phyloP scores from a whole-genome alignment of 2,329 filamentous ascomycete species.

The Chrysosphaeria jannelii region DNA sequence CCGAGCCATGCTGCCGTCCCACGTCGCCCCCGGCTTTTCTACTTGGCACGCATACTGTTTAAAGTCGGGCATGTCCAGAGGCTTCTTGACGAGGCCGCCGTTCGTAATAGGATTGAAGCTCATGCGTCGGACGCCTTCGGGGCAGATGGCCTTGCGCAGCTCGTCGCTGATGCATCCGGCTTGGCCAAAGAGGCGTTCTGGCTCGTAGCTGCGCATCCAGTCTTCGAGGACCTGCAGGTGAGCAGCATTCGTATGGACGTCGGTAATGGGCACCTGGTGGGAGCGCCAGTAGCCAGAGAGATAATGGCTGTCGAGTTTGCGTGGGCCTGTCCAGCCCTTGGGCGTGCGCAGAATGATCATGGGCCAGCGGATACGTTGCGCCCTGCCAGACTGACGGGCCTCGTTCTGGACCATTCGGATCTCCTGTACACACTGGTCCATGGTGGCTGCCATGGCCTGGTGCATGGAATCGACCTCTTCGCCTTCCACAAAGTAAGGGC shows the following conservation, averaged over 20 bases:
- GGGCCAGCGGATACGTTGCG: conserved; percentile 43
- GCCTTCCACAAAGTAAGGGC: conserved; percentile 54
- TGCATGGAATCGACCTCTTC: conserved; percentile 47
- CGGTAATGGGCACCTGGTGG: conserved; percentile 49
- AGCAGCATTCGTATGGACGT: conserved; percentile 30
- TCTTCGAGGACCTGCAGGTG: conserved; percentile 38
- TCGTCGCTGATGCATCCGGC: conserved; percentile 31
- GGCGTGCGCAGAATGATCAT: conserved; percentile 52
- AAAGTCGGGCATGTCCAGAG: conserved; percentile 40
- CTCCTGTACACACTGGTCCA: conserved; percentile 41
- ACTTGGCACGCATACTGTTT: conserved; percentile 32
- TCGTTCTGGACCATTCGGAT: conserved; percentile 40
- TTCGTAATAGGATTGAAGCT: conserved; percentile 51
- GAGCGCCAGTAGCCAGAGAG: conserved; percentile 52
- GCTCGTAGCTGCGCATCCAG: conserved; percentile 53
- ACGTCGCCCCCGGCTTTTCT: conserved; percentile 24
- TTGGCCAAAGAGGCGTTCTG: conserved; percentile 37
- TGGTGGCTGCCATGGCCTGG: conserved; percentile 49
- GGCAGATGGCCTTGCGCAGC: conserved; percentile 30
- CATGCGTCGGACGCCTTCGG: conserved; percentile 36
- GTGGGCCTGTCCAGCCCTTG: conserved; percentile 53
- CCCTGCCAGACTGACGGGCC: conserved; percentile 36
- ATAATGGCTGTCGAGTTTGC: conserved; percentile 38
- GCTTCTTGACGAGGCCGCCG: conserved; percentile 34
- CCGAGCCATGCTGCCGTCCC: conserved; percentile 34